Conservation (phyloP, 768 basidiomycete species). For the Lentinula sp. region DNA sequence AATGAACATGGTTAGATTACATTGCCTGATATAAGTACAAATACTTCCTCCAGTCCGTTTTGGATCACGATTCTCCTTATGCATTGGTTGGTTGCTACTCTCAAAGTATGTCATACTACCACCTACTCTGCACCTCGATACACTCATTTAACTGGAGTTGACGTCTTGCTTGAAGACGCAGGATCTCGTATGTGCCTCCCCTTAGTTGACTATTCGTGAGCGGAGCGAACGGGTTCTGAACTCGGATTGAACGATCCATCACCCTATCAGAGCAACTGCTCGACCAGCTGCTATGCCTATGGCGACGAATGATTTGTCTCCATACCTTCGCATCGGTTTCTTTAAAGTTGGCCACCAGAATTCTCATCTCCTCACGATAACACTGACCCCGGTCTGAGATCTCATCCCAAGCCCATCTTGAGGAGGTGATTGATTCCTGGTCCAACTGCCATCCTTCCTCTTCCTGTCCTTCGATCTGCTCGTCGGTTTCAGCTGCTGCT, state of each 20-base stretch:
- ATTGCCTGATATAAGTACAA: too few relatives aligned
- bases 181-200: not conserved
- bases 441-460: not conserved
- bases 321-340: not conserved
- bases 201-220: not conserved
- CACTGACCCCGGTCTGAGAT: not conserved
- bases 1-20: too few relatives aligned
- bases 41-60: too few relatives aligned
- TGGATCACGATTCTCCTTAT: too few relatives aligned
- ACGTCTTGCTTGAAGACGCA: not conserved
- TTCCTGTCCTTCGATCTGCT: not conserved
- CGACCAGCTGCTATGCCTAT: not conserved
- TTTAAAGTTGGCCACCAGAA: not conserved
- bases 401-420: not conserved
- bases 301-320: not conserved
- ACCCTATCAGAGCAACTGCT: not conserved
- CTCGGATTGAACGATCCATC: not conserved
- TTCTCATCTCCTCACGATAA: not conserved
- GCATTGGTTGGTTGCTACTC: too few relatives aligned
- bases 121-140: not conserved
- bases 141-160: not conserved
- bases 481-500: not conserved
- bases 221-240: not conserved
- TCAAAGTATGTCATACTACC: not conserved
- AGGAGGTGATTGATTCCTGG: not conserved